Percentiles rank a stretch among this genome's conserved stretches.
Evolutionary conservation across 345 rosid species (phyloP).

Genomic region (Heritiera littoralis): DNA sequence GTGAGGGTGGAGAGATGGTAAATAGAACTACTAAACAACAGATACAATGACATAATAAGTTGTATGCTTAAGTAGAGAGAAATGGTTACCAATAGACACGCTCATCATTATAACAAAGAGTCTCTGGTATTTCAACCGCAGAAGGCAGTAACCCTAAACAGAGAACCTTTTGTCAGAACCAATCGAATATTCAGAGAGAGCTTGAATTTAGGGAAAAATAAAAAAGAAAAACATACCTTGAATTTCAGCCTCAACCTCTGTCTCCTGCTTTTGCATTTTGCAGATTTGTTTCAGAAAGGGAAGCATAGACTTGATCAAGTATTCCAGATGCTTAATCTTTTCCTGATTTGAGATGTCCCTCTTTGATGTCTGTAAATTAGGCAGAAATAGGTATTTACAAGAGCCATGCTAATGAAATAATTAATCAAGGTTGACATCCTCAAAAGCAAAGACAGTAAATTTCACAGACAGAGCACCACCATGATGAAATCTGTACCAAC

Average conservation of each 20-base stretch:
- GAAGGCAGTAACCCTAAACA: slow-evolving; percentile 34
- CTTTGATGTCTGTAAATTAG: slow-evolving; percentile 53
- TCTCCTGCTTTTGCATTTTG: slow-evolving; percentile 57
- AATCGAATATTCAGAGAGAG: slow-evolving; percentile 10
- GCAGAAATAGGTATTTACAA: slow-evolving; percentile 5
- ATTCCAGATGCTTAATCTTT: slow-evolving; percentile 53
- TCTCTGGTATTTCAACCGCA: slow-evolving; percentile 38
- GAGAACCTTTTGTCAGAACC: slow-evolving; percentile 20
- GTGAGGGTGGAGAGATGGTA: slow-evolving; percentile 12
- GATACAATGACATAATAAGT: slow-evolving; percentile 9
- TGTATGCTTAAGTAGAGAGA: background rate
- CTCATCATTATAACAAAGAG: slow-evolving; percentile 54
- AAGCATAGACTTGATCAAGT: slow-evolving; percentile 53
- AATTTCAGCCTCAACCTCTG: slow-evolving; percentile 54
- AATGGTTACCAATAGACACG: slow-evolving; percentile 74
- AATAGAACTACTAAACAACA: slow-evolving; percentile 14
- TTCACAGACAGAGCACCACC: background rate
- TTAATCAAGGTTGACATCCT: background rate
- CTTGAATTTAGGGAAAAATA: background rate
- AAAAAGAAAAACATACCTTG: slow-evolving; percentile 40
- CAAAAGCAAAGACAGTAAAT: background rate
- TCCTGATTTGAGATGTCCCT: slow-evolving; percentile 41
- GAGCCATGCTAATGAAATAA: background rate
- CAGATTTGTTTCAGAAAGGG: slow-evolving; percentile 60
- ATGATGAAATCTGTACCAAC: background rate